Evolutionary conservation across 805 yeast genomes (phyloP), one percentile per base, ranked within the genome.

Genomic region (Sugiyamaella lignohabitans): DNA sequence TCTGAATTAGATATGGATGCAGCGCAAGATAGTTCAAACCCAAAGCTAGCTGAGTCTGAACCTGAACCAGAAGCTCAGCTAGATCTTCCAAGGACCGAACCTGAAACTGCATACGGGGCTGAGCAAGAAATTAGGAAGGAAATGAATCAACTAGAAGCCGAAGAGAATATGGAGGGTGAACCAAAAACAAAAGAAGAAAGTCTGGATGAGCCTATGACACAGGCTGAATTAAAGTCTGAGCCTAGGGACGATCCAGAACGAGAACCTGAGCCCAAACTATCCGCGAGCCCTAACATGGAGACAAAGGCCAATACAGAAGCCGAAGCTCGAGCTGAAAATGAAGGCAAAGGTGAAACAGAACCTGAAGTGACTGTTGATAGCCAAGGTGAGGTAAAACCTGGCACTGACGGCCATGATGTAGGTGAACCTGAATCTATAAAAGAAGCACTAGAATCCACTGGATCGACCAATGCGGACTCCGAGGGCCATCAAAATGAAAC

Each of bases 61-160:
- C n/a, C n/a, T n/a, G n/a, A n/a, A n/a, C n/a, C n/a, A n/a, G n/a
- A n/a, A n/a, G n/a, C n/a, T n/a, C n/a, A n/a, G n/a, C n/a, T n/a
- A n/a, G n/a, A n/a, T n/a, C n/a, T n/a, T n/a, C n/a, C n/a, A n/a
- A n/a, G n/a, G n/a, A n/a, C n/a, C n/a, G n/a, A n/a, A n/a, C n/a
- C n/a, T n/a, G n/a, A n/a, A n/a, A n/a, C n/a, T n/a, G n/a, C n/a
- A n/a, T n/a, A n/a, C n/a, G n/a, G 40, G 46, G 29, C 47, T 39
- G 43, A 42, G 46, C 46, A n/a, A 11, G 45, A 42, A 43, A 23
- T 5, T 37, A 6, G n/a, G 43, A 14, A 18, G 18, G 20, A 17
- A 5, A 19, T 30, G 18, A 40, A 35, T 19, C 10, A 20, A 23
- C 21, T n/a, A 38, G 5, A 18, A 22, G 48, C 6, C 20, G 37